Evolutionary conservation across 2,329 filamentous ascomycete genomes (phyloP).

Genomic region (Fusarium staphyleae): DNA sequence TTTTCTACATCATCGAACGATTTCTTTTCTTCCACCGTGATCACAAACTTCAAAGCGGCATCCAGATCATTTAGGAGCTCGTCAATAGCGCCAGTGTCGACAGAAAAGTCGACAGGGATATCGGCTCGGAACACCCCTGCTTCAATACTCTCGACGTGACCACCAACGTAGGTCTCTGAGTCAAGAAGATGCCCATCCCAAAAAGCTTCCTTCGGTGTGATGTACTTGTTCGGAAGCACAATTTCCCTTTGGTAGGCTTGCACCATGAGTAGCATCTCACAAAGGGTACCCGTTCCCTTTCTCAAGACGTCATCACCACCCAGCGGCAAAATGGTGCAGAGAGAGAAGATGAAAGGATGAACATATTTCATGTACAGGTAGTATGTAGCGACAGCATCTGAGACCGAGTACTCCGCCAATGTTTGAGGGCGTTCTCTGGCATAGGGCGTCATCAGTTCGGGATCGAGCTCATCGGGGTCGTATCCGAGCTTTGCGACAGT

Average conservation of each 20-base stretch:
- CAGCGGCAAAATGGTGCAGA: slow-evolving; percentile 94
- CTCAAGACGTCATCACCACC: slow-evolving; percentile 91
- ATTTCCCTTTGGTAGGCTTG: slow-evolving; percentile 94
- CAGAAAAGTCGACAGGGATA: slow-evolving; percentile 90
- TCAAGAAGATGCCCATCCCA: slow-evolving; percentile 97
- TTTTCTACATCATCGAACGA: slow-evolving; percentile 79
- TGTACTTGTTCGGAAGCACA: slow-evolving; percentile 94
- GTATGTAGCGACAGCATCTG: slow-evolving; percentile 97
- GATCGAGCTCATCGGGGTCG: slow-evolving; percentile 96
- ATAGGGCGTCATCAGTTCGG: slow-evolving; percentile 94
- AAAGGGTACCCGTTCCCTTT: slow-evolving; percentile 98
- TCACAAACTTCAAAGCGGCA: slow-evolving; percentile 85
- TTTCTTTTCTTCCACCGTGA: slow-evolving; percentile 84
- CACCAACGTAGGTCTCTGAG: slow-evolving; percentile 97
- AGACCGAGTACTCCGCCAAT: slow-evolving; percentile 96
- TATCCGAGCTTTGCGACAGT: slow-evolving; percentile 98
- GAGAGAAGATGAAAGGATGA: slow-evolving; percentile 98
- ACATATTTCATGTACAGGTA: slow-evolving; percentile 99
- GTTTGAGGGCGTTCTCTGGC: slow-evolving; percentile 91
- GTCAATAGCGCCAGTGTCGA: slow-evolving; percentile 89
- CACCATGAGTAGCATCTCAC: slow-evolving; percentile 99
- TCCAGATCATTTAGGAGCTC: slow-evolving; percentile 88
- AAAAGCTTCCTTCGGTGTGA: slow-evolving; percentile 88
- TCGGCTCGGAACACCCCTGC: slow-evolving; percentile 96
- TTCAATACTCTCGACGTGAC: slow-evolving; percentile 99